Evolutionary conservation across 208 protist species (phyloP).

Genomic region (Herpetomonas tarakana): DNA sequence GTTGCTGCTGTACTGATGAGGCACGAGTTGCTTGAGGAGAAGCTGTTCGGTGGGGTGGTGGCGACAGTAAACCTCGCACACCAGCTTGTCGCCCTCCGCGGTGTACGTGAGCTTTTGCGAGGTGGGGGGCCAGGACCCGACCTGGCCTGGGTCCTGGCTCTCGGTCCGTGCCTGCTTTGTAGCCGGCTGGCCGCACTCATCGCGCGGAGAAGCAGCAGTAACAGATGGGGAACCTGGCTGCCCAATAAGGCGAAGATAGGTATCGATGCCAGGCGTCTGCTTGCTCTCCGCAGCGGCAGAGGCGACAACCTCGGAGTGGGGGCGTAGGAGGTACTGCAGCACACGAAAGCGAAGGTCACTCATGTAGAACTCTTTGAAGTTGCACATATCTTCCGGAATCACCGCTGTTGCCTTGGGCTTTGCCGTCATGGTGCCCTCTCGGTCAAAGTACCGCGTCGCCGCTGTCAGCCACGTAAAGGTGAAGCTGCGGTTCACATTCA

Average conservation of each 20-base stretch:
- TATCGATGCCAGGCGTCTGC: not conserved
- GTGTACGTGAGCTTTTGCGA: constrained; percentile 67
- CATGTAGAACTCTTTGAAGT: constrained; percentile 91
- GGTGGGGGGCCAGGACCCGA: not conserved
- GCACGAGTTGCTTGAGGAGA: constrained; percentile 32
- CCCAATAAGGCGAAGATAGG: not conserved
- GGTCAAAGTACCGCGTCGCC: constrained; percentile 65
- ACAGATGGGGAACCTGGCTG: too few relatives aligned
- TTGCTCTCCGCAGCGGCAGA: constrained; percentile 5
- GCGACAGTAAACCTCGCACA: constrained; percentile 64
- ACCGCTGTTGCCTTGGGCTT: constrained; percentile 32
- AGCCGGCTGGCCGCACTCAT: constrained; percentile 1
- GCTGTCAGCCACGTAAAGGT: constrained; percentile 83
- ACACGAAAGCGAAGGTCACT: constrained; percentile 73
- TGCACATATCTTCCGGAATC: constrained; percentile 75
- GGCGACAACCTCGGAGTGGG: constrained; percentile 26
- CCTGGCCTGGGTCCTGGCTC: not conserved
- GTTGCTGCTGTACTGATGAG: constrained; percentile 68
- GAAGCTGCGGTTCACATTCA: constrained; percentile 79
- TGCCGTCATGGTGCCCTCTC: constrained; percentile 20
- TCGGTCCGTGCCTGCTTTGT: constrained; percentile 8
- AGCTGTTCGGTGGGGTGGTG: constrained; percentile 58
- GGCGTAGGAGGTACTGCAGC: constrained; percentile 50
- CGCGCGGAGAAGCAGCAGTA: too few relatives aligned
- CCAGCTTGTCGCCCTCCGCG: constrained; percentile 44